Conservation (phyloP, 106 monocot species). For the Acorus gramineus region DNA sequence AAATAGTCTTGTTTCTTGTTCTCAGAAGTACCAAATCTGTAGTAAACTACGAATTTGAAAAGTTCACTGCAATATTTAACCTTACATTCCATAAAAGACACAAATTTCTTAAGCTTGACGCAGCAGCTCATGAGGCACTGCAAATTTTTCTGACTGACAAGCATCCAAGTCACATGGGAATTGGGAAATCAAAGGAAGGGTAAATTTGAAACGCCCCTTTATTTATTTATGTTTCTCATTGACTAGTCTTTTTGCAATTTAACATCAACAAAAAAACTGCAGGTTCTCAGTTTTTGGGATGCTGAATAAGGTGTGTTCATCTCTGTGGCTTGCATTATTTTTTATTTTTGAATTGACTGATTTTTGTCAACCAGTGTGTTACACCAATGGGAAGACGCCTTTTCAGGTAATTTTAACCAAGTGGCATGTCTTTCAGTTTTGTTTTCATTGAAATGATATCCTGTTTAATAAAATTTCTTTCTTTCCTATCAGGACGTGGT, state of each 20-base stretch:
- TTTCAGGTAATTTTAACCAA: constrained; percentile 40
- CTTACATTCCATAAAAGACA: constrained; percentile 62
- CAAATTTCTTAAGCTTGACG: constrained; percentile 94
- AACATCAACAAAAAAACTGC: constrained; percentile 16
- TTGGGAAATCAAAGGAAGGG: constrained; percentile 99
- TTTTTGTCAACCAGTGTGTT: constrained; percentile 57
- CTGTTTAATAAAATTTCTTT: no score
- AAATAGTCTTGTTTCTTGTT: no score
- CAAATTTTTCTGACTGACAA: constrained; percentile 97
- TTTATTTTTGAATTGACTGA: constrained; percentile 9
- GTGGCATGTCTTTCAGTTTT: not conserved
- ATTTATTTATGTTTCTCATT: not conserved
- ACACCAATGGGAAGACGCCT: constrained; percentile 91
- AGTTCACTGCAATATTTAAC: not conserved
- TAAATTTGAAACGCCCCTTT: constrained; percentile 6
- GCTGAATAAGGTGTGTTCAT: constrained; percentile 73
- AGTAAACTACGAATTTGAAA: no score
- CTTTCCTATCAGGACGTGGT: constrained; percentile 52
- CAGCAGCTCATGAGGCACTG: constrained; percentile 79
- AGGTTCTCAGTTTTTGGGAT: constrained; percentile 98
- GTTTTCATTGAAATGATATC: not conserved
- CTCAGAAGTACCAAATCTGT: no score
- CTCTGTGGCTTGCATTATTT: not conserved
- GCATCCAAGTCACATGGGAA: constrained; percentile 99
- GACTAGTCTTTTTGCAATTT: constrained; percentile 1